Percentiles rank a stretch among this genome's conserved stretches.
Conservation (phyloP, 805 yeast genomes). For the Cyberlindnera misumaiensis region DNA sequence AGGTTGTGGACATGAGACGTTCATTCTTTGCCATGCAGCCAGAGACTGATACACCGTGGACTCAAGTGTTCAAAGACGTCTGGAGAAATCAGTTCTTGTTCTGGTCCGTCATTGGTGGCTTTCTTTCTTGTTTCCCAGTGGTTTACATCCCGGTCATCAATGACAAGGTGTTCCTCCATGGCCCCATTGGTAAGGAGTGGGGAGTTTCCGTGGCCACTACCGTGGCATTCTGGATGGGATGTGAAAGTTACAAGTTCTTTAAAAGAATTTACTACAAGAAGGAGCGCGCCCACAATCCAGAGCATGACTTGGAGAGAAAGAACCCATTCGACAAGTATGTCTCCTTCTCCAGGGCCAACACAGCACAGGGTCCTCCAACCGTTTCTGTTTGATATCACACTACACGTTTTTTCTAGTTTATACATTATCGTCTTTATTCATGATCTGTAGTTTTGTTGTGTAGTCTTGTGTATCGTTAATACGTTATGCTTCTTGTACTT, state of each 20-base stretch:
- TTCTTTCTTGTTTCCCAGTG: constrained; percentile 69
- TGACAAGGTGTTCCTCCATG: constrained; percentile 65
- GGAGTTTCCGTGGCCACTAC: constrained; percentile 61
- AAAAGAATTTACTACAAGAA: constrained; percentile 50
- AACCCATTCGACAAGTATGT: constrained; percentile 60
- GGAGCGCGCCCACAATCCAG: constrained; percentile 43
- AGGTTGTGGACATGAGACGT: constrained; percentile 63
- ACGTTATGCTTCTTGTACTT: neutral
- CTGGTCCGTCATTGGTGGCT: constrained; percentile 73
- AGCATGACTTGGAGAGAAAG: constrained; percentile 53
- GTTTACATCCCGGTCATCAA: constrained; percentile 87
- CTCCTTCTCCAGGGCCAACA: constrained; percentile 42
- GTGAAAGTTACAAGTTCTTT: constrained; percentile 60
- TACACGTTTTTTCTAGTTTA: neutral
- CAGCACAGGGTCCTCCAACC: constrained; percentile 3
- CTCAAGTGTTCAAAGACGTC: constrained; percentile 54
- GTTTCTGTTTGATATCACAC: neutral
- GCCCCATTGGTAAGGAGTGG: constrained; percentile 73
- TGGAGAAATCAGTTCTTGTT: constrained; percentile 73
- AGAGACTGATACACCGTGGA: constrained; percentile 47
- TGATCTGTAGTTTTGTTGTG: neutral
- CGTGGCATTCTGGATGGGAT: constrained; percentile 47
- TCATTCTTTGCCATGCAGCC: constrained; percentile 70
- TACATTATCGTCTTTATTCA: no score
- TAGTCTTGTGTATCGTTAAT: neutral